Base-by-base conservation (phyloP, 225 moss, liverwort and hornwort genomes). In the Ulota crispa region DNA sequence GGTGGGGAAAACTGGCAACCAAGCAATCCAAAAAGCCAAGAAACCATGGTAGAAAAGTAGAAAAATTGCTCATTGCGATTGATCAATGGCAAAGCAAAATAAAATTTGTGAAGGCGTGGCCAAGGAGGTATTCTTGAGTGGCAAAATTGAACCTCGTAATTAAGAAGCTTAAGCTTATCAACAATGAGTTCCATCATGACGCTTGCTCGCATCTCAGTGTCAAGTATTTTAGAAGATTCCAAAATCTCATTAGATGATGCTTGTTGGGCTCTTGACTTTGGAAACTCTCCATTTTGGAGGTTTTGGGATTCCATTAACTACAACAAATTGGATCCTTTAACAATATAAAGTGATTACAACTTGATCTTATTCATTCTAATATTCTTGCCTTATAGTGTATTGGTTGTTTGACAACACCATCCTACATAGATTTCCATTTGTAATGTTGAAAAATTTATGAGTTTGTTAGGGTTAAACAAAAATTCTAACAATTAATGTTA, bases 101-200 rank as follows among this genome's bases (percentile, higher is more conserved):
- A 97, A 7, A 95, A 81, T 43, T 91, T 97, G 67, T 97, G 95
- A 20, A 97, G 85, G 16, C 93, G 84, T 2, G 90, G 85, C 96
- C 95, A 95, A 2, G 93, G 86, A 7, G 93, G 95, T 27, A 86
- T 92, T 47, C 85, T 87, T 0, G 72, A 87, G 14, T 64, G 82
- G 72, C 96, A 95, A 1, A 97, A 97, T 4, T 87, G 37, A 0
- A 27, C 47, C 21, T 93, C 93, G 0, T 97, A 97, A 15, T 93
- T 73, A 43, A 97, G 91, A 62, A 97, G 89, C 83, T 94, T 97
- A 9, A 97, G 11, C 73, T 97, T 97, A 78, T 97, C 95, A 0
- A 95, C 86, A 8, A 97, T 86, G 27, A 95, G 83, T 54, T 93
- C 96, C 92, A 93, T 93, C 70, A 88, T 30, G 1, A 94, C 77